These are phyloP conservation scores for Aspergillus sp. DNA, from an alignment of 2,329 filamentous ascomycete genomes.

Conservation along the genomic window DNA sequence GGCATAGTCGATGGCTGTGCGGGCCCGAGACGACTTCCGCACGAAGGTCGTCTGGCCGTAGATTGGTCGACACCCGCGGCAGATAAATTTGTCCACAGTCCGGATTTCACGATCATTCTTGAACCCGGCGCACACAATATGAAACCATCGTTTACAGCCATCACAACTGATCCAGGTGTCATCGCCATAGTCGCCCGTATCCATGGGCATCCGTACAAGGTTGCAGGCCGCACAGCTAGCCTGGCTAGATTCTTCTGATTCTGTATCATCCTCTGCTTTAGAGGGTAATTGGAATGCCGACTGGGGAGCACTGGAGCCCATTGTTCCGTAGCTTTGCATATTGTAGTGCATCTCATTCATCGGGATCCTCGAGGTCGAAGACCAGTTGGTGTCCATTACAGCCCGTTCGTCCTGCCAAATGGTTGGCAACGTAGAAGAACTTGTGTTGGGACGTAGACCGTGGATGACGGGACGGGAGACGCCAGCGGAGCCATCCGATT, in stretches of 20 bases:
- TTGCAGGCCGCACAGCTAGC: constrained; percentile 58
- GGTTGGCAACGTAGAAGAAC: constrained; percentile 33
- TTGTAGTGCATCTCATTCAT: constrained; percentile 11
- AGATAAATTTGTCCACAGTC: constrained; percentile 67
- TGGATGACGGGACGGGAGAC: constrained; percentile 36
- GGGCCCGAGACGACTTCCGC: constrained; percentile 63
- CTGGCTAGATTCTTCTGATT: constrained; percentile 32
- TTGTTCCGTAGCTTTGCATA: constrained; percentile 5
- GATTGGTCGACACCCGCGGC: constrained; percentile 55
- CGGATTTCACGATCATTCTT: constrained; percentile 62
- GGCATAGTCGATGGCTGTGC: constrained; percentile 66
- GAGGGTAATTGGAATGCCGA: constrained; percentile 17
- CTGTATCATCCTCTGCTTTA: constrained; percentile 28
- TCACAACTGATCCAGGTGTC: constrained; percentile 65
- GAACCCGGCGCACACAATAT: constrained; percentile 65
- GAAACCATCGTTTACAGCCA: constrained; percentile 67
- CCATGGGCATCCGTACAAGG: constrained; percentile 51
- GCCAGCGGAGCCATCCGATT: constrained; percentile 41
- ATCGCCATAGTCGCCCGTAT: constrained; percentile 53
- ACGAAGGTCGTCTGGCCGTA: constrained; percentile 65
- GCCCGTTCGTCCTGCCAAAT: constrained; percentile 32
- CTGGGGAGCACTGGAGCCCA: constrained; percentile 3
- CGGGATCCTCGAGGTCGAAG: constrained; percentile 7
- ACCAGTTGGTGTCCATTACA: constrained; percentile 12
- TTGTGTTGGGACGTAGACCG: constrained; percentile 37